A percentile compares a stretch with the other conserved stretches of the same genome.
Conservation (phyloP, 495 filamentous ascomycete species). For the Neurospora sp. region DNA sequence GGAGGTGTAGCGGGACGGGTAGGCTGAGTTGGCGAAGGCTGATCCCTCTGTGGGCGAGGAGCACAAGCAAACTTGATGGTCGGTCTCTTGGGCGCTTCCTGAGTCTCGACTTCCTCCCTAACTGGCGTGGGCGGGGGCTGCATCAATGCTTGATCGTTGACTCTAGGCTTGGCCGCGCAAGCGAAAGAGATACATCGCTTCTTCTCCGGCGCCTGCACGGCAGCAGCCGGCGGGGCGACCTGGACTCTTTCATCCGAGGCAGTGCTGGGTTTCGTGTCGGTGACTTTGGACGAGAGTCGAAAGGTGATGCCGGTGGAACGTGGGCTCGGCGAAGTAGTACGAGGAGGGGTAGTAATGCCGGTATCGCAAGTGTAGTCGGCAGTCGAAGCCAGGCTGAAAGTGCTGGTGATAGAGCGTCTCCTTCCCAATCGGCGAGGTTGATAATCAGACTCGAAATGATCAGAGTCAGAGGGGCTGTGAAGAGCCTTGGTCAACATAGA, state of each 20-base stretch:
- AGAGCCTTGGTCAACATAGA: conserved; percentile 76
- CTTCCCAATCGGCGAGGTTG: conserved; percentile 16
- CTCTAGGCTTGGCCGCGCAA: conserved; percentile 47
- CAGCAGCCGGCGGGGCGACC: conserved; percentile 8
- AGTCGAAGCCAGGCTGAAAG: conserved; percentile 66
- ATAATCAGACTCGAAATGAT: conserved; percentile 17
- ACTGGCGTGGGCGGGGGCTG: conserved; percentile 16
- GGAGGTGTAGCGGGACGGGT: conserved; percentile 12
- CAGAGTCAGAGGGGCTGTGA: conserved; percentile 52
- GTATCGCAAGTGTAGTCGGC: conserved; percentile 87
- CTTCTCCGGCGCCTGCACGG: conserved; percentile 27
- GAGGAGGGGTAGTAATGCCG: conserved; percentile 80
- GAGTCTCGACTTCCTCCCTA: conserved; percentile 11
- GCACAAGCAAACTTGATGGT: conserved; percentile 44
- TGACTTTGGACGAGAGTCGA: neutral
- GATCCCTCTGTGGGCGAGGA: conserved; percentile 3
- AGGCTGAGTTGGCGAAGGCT: conserved; percentile 8
- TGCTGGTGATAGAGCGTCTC: conserved; percentile 66
- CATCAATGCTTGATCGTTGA: conserved; percentile 17
- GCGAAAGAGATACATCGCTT: conserved; percentile 92
- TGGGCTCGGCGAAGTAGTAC: conserved; percentile 81
- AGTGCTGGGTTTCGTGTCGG: neutral
- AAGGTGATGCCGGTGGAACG: conserved; percentile 41
- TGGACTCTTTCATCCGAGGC: neutral
- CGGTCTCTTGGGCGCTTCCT: conserved; percentile 30